Percentiles rank a stretch among this genome's conserved stretches.
Evolutionary conservation across 2,329 filamentous ascomycete species (phyloP).

Genomic region (Curvularia sp.): DNA sequence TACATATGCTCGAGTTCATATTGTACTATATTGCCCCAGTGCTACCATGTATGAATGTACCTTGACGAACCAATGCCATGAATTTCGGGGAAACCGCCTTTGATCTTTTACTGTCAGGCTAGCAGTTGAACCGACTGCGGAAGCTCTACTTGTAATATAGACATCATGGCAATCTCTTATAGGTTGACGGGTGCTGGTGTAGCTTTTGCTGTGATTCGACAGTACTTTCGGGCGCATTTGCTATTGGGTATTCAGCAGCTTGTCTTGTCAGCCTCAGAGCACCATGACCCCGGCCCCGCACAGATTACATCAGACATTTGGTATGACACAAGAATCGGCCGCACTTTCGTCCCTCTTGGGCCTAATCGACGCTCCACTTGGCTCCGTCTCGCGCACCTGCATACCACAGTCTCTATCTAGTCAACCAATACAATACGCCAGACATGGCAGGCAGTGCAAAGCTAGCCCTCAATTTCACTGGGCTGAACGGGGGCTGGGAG

Average conservation of each 20-base stretch:
- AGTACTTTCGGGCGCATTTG: slow-evolving; percentile 5
- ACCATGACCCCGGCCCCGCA: neutral
- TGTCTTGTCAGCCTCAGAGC: neutral
- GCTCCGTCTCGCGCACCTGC: slow-evolving; percentile 1
- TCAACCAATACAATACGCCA: neutral
- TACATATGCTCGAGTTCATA: slow-evolving; percentile 18
- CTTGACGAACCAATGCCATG: slow-evolving; percentile 4
- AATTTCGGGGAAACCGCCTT: neutral
- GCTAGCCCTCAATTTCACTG: slow-evolving; percentile 22
- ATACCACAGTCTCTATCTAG: slow-evolving; percentile 2
- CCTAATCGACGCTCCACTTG: slow-evolving; percentile 9
- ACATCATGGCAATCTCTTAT: neutral
- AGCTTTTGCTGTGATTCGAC: neutral
- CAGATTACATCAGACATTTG: slow-evolving; percentile 2
- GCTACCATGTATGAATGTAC: slow-evolving; percentile 15
- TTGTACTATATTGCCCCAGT: slow-evolving; percentile 30
- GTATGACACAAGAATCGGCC: slow-evolving; percentile 25
- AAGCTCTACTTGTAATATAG: neutral
- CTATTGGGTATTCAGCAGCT: neutral
- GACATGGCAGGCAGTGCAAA: neutral
- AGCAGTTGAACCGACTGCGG: neutral
- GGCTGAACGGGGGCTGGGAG: slow-evolving; percentile 14
- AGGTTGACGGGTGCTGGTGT: neutral
- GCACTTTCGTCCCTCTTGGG: slow-evolving; percentile 13
- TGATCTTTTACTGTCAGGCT: neutral